These are phyloP conservation scores for Pedinophyceae sp. DNA, from an alignment of 139 green algal genomes.

Conservation along the genomic window DNA sequence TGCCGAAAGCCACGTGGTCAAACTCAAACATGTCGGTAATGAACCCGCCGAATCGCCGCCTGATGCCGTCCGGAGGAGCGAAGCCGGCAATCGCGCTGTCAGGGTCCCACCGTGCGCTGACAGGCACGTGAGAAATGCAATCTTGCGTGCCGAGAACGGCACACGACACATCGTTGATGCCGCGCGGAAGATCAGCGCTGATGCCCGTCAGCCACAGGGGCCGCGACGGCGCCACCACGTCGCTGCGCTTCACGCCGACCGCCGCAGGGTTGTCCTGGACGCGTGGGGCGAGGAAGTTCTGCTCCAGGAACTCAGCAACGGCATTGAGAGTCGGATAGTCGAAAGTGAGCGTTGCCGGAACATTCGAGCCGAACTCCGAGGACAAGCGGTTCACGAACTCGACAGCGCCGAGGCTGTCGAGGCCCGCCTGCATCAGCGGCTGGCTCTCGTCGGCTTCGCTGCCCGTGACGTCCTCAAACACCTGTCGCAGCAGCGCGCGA, in stretches of 20 bases:
- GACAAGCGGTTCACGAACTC: slow-evolving; percentile 13
- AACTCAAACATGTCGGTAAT: slow-evolving; percentile 4
- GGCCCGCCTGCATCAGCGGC: slow-evolving; percentile 13
- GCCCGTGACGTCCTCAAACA: slow-evolving; percentile 8
- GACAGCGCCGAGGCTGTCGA: slow-evolving; percentile 15
- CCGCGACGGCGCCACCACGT: no score
- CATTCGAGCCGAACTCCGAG: slow-evolving; percentile 19
- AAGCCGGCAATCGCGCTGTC: background rate
- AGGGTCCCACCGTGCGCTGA: no score
- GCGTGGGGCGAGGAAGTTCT: no score
- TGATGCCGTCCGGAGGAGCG: background rate
- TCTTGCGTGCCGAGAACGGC: background rate
- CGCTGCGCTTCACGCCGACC: no score
- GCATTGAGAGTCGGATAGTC: slow-evolving; percentile 56
- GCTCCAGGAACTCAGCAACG: slow-evolving; percentile 16
- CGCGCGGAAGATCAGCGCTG: background rate
- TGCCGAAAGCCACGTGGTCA: background rate
- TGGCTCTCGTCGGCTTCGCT: no score
- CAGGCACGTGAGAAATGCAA: no score
- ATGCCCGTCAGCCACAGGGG: background rate
- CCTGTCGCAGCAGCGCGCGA: slow-evolving; percentile 12
- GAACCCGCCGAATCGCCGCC: slow-evolving; percentile 1
- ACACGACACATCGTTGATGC: background rate
- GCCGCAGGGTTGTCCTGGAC: no score
- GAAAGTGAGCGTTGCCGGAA: slow-evolving; percentile 53